A percentile compares a stretch with the other conserved stretches of the same genome.
phyloP scores from a whole-genome alignment of 345 rosid genomes.

The Leavenworthia alabamica region DNA sequence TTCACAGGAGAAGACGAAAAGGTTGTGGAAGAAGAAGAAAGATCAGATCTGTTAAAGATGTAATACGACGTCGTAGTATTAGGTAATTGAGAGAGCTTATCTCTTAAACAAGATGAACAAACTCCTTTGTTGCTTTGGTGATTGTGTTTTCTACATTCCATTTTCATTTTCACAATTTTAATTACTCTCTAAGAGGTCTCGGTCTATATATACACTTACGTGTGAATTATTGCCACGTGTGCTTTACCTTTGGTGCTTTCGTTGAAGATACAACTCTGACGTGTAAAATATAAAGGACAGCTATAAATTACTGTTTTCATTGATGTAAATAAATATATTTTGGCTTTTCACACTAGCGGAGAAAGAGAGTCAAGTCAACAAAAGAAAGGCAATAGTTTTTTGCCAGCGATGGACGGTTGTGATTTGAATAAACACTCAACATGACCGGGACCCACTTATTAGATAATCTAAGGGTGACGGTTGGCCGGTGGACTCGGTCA shows the following conservation, averaged over 20 bases:
- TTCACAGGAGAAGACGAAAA: conserved; percentile 22
- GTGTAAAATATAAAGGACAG: too few species aligned
- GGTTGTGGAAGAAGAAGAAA: not conserved
- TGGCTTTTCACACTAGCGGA: too few species aligned
- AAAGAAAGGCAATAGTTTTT: conserved; percentile 6
- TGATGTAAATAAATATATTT: too few species aligned
- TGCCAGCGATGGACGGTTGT: conserved; percentile 21
- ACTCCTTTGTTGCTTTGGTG: conserved; percentile 27
- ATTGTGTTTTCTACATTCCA: conserved; percentile 34
- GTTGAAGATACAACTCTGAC: not conserved
- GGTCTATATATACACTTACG: conserved; percentile 6
- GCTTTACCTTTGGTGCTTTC: conserved; percentile 18
- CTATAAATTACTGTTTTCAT: too few species aligned
- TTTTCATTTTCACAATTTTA: not conserved
- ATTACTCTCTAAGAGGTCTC: not conserved
- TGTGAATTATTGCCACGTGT: too few species aligned
- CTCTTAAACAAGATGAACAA: conserved; percentile 25
- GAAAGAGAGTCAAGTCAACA: conserved; percentile 27
- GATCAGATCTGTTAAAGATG: conserved; percentile 3
- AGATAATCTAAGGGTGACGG: conserved; percentile 22
- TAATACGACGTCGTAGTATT: conserved; percentile 21
- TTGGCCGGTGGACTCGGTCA: conserved; percentile 12
- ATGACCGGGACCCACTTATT: conserved; percentile 11
- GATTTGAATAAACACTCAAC: conserved; percentile 19
- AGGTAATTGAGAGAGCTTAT: conserved; percentile 17